Evolutionary conservation across 1,139 yeast species (phyloP).

Genomic region (Ogataea hybrid): DNA sequence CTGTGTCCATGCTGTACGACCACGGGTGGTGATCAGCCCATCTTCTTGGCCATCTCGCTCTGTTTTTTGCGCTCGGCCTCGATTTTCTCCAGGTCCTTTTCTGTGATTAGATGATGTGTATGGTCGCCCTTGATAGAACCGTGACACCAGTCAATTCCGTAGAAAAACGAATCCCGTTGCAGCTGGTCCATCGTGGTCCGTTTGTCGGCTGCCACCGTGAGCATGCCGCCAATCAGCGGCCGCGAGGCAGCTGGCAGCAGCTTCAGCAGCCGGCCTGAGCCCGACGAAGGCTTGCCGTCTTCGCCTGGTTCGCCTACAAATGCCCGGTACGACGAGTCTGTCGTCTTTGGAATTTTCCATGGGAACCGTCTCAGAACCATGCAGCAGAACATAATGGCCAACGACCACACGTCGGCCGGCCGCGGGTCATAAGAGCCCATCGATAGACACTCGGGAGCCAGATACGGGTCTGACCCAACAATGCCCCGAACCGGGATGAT

Average conservation of each 20-base stretch:
- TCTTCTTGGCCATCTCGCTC: conserved; percentile 8
- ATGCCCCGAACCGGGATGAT: conserved; percentile 58
- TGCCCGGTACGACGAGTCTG: conserved; percentile 40
- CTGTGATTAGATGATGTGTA: conserved; percentile 51
- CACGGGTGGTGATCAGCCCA: conserved; percentile 58
- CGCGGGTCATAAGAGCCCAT: conserved; percentile 60
- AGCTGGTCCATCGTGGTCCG: conserved; percentile 74
- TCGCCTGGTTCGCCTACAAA: conserved; percentile 26
- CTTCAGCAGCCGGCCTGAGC: conserved; percentile 76
- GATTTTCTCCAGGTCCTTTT: conserved; percentile 46
- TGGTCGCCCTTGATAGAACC: conserved; percentile 35
- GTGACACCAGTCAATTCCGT: conserved; percentile 47
- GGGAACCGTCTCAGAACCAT: conserved; percentile 73
- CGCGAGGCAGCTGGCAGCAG: conserved; percentile 85
- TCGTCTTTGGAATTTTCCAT: conserved; percentile 66
- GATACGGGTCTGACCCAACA: conserved; percentile 79
- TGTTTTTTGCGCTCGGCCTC: conserved; percentile 33
- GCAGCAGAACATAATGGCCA: conserved; percentile 74
- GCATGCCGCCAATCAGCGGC: conserved; percentile 71
- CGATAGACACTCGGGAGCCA: conserved; percentile 70
- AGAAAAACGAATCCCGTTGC: conserved; percentile 68
- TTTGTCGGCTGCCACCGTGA: conserved; percentile 61
- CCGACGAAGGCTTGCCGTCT: conserved; percentile 37
- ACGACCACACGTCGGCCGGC: conserved; percentile 74
- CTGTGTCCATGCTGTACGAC: conserved; percentile 90